Base-by-base conservation (phyloP, 2,329 filamentous ascomycete genomes). In the Thielaviopsis ethacetica region DNA sequence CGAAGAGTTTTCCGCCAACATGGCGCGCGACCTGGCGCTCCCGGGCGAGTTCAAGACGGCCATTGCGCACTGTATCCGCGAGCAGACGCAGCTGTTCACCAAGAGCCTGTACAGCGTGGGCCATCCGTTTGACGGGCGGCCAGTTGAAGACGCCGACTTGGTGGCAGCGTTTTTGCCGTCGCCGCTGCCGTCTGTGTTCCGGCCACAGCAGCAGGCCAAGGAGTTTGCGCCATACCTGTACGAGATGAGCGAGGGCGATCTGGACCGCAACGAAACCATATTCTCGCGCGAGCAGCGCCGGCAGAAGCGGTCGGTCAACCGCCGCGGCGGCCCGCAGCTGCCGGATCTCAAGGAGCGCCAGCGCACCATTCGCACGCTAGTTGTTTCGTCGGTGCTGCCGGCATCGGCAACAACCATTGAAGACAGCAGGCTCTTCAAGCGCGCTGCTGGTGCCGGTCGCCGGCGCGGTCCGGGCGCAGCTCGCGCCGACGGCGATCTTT, bases 291-390 rank as follows among this genome's bases (percentile, higher is more conserved):
- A 98, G 69, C 91, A 97, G 70, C 80, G 93, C 65, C 82, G 91
- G 56, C 91, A 97, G 72, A 98, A 98, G 74, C 83, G 93, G 54
- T 95, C 93, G 6, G 88, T 95, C 65, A 97, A 96, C 69, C 81
- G 93, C 63, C 83, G 93, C 66, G 93, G 93, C 63, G 93, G 93
- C 0, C 93, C 93, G 5, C 86, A 88, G 61, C 75, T 98, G 49
- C 93, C 93, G n/a, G 93, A 98, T 72, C 82, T 98, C 61, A 95
- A 94, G 69, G 93, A 98, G 66, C 82, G 91, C 58, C 91, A 93
- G 71, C 83, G 91, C 56, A 97, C 93, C 0, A 91, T 97, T 59
- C 83, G 93, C 53, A 96, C 91, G 0, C 78, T 96, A 64, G 81
- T 97, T 57, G 89, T 98, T 1, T 96, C 91, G 10, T 91, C 88